A percentile compares a stretch with the other conserved stretches of the same genome.
phyloP scores from a whole-genome alignment of 75 land plant genomes.

The Cupressus sempervirens region DNA sequence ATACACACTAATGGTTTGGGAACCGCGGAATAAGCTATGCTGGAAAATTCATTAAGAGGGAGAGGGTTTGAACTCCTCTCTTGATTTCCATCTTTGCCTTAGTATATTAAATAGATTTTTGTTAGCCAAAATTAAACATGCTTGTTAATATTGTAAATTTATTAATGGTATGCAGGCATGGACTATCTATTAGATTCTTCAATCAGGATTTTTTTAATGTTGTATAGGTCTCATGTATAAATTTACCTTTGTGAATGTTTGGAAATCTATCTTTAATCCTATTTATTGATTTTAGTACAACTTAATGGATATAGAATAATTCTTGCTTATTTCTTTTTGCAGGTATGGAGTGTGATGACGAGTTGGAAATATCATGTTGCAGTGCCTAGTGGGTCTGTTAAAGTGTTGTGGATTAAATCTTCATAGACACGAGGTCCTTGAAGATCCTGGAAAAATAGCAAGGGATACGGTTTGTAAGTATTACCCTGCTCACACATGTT shows the following conservation, averaged over 20 bases:
- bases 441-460: conserved; percentile 76
- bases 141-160: not conserved
- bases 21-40: not conserved
- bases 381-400: conserved; percentile 75
- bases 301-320: not conserved
- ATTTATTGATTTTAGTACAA: not conserved
- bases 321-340: not conserved
- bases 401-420: conserved; percentile 62
- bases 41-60: not conserved
- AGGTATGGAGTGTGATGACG: conserved; percentile 67
- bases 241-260: not conserved
- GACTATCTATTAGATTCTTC: not conserved
- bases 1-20: not conserved
- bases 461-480: conserved; percentile 80
- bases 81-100: not conserved
- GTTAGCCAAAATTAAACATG: not conserved
- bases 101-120: not conserved
- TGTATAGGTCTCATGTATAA: not conserved
- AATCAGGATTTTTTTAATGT: not conserved
- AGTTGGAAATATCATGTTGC: conserved; percentile 69
- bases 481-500: not conserved
- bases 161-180: not conserved
- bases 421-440: conserved; percentile 44
- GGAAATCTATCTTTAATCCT: not conserved
- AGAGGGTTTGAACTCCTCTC: not conserved